A percentile compares a stretch with the other conserved stretches of the same genome.
phyloP scores from a whole-genome alignment of 2,329 filamentous ascomycete species.

The Alternaria longipes region DNA sequence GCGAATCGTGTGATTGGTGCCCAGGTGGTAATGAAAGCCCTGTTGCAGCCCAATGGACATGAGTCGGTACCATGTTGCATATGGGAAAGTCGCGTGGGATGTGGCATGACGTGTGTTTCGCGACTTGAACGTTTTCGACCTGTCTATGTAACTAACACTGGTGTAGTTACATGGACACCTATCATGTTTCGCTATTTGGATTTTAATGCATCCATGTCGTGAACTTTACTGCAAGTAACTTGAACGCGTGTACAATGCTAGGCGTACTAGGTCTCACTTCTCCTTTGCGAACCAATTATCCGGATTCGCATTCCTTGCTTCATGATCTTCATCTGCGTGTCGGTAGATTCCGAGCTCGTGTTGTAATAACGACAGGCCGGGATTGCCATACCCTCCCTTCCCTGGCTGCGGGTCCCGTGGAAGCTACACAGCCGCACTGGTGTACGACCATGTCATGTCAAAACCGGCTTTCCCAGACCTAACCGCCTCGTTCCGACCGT shows the following conservation, averaged over 20 bases:
- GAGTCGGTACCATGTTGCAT: constrained; percentile 15
- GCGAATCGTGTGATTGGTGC: constrained; percentile 18
- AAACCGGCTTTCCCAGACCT: constrained; percentile 9
- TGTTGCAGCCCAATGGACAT: constrained; percentile 20
- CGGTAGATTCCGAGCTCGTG: constrained; percentile 17
- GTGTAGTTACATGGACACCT: constrained; percentile 12
- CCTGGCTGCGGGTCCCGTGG: constrained; percentile 12
- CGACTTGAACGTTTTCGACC: constrained; percentile 9
- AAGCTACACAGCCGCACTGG: constrained; percentile 12
- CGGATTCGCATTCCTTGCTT: constrained; percentile 6
- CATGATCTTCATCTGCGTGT: not conserved
- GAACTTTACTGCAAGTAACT: constrained; percentile 5
- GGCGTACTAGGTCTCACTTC: constrained; percentile 5
- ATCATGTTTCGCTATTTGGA: constrained; percentile 14
- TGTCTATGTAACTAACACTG: constrained; percentile 10
- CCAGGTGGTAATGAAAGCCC: constrained; percentile 14
- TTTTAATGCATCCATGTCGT: constrained; percentile 14
- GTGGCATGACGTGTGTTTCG: constrained; percentile 15
- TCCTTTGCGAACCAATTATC: constrained; percentile 5
- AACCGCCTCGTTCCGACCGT: constrained; percentile 6
- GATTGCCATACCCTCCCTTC: constrained; percentile 5
- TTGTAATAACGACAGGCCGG: constrained; percentile 11
- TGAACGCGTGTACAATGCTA: constrained; percentile 15
- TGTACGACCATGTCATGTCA: constrained; percentile 12
- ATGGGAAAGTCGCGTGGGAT: constrained; percentile 13